phyloP scores from a whole-genome alignment of 495 filamentous ascomycete genomes.

The Aspergillus carlsbadensis region DNA sequence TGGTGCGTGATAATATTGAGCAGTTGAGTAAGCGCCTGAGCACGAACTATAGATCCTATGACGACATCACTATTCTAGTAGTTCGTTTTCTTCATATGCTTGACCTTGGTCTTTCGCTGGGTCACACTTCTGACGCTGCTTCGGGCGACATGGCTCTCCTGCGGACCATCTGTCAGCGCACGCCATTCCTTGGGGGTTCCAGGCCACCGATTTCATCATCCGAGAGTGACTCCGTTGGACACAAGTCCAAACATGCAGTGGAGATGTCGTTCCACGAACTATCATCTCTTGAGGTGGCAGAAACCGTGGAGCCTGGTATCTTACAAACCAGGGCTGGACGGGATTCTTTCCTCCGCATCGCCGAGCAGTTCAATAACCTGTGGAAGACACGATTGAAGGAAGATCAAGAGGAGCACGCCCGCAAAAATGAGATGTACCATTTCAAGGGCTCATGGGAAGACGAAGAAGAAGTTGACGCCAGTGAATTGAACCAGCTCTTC shows the following conservation, averaged over 20 bases:
- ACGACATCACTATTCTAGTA: slow-evolving; percentile 77
- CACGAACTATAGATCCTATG: slow-evolving; percentile 69
- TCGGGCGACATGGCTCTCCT: slow-evolving; percentile 27
- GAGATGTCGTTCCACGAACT: slow-evolving; percentile 48
- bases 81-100: slow-evolving; percentile 81
- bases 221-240: slow-evolving; percentile 6
- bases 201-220: slow-evolving; percentile 23
- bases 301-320: slow-evolving; percentile 35
- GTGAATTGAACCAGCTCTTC: slow-evolving; percentile 77
- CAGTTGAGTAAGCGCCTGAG: slow-evolving; percentile 66
- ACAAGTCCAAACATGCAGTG: slow-evolving; percentile 37
- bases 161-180: slow-evolving; percentile 45
- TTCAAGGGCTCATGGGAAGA: slow-evolving; percentile 75
- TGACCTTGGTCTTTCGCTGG: slow-evolving; percentile 69
- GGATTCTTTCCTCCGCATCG: slow-evolving; percentile 44
- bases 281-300: slow-evolving; percentile 35
- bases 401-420: slow-evolving; percentile 69
- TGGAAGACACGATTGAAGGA: slow-evolving; percentile 74
- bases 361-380: slow-evolving; percentile 67
- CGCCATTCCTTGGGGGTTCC: slow-evolving; percentile 64
- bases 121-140: slow-evolving; percentile 28
- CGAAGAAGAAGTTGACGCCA: slow-evolving; percentile 70
- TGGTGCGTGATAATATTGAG: slow-evolving; percentile 69
- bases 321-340: slow-evolving; percentile 28
- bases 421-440: slow-evolving; percentile 72